These are phyloP conservation scores for Schizochytrium sp. DNA, from an alignment of 108 stramenopile genomes.

Conservation along the genomic window DNA sequence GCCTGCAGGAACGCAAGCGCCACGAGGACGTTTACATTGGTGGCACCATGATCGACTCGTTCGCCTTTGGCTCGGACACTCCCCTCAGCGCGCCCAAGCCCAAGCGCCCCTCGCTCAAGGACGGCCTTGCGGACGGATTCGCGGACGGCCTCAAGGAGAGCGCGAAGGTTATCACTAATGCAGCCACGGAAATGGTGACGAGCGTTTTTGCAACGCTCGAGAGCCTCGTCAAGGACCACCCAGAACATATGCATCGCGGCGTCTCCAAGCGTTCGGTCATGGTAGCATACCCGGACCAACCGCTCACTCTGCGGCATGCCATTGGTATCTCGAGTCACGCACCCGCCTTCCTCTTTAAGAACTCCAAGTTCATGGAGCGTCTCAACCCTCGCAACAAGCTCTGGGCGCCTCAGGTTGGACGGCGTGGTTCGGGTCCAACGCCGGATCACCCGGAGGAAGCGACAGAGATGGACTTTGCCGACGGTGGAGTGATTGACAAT, in stretches of 20 bases:
- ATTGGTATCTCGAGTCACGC: constrained; percentile 5
- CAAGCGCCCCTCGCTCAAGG: neutral
- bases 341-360: neutral
- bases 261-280: neutral
- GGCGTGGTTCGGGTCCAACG: neutral
- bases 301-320: neutral
- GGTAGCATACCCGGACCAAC: neutral
- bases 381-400: neutral
- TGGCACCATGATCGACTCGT: neutral
- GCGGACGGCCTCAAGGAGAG: neutral
- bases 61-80: neutral
- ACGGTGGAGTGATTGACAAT: neutral
- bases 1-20: neutral
- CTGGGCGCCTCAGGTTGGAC: neutral
- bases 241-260: neutral
- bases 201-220: neutral
- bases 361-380: neutral
- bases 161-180: neutral
- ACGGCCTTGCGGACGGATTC: neutral
- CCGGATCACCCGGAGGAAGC: neutral
- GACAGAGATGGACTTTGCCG: neutral
- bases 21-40: neutral
- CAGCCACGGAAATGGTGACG: neutral
- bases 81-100: neutral
- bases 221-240: constrained; percentile 13